Conservation (phyloP, 176 grass and related monocot species). For the Otatea glauca region DNA sequence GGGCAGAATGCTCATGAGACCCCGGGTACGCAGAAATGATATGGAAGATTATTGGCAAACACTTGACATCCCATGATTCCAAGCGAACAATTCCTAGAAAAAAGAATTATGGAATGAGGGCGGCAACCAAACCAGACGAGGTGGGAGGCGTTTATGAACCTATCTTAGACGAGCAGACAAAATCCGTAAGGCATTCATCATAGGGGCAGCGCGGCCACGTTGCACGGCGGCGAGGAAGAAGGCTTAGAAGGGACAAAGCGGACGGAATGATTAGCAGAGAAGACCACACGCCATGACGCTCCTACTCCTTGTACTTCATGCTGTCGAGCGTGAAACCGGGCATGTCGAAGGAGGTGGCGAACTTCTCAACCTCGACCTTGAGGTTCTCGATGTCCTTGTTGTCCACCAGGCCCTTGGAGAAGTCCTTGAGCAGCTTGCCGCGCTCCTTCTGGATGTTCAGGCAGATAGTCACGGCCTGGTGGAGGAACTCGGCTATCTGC, state of each 20-base stretch:
- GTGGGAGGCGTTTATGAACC: not conserved
- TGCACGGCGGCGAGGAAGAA: not conserved
- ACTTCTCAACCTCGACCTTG: slow-evolving; percentile 79
- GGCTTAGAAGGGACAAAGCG: not conserved
- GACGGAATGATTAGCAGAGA: not conserved
- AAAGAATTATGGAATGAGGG: not conserved
- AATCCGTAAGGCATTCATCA: slow-evolving; percentile 29
- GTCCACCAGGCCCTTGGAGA: slow-evolving; percentile 83
- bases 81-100: not conserved
- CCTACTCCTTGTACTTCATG: slow-evolving; percentile 96
- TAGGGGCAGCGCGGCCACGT: not conserved
- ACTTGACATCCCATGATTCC: not conserved
- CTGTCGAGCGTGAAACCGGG: slow-evolving; percentile 74
- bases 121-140: not conserved
- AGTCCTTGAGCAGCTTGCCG: slow-evolving; percentile 88
- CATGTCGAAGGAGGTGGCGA: slow-evolving; percentile 86
- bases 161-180: not conserved
- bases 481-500: slow-evolving; percentile 94
- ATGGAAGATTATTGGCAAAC: not conserved
- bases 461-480: slow-evolving; percentile 90
- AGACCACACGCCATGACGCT: not conserved
- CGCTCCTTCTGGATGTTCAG: slow-evolving; percentile 86
- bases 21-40: not conserved
- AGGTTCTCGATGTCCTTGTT: slow-evolving; percentile 82
- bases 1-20: not conserved